phyloP scores from a whole-genome alignment of 116 monocot species.

The Cymodocea nodosa region DNA sequence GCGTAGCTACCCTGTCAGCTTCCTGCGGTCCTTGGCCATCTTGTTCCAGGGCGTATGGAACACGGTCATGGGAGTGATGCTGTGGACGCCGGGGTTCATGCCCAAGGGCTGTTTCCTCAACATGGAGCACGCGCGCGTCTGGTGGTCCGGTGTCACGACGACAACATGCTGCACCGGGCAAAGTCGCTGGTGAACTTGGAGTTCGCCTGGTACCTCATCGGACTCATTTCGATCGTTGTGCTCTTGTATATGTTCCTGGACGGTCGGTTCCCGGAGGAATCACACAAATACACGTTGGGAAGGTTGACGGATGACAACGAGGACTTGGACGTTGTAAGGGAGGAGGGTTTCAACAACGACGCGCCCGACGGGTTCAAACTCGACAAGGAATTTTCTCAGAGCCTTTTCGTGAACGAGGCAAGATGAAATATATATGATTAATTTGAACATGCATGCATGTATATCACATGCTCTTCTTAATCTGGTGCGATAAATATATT shows the following conservation, averaged over 20 bases:
- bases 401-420: too few relatives aligned
- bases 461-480: too few relatives aligned
- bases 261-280: too few relatives aligned
- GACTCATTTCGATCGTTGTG: conserved; percentile 11
- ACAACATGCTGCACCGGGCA: conserved; percentile 25
- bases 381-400: too few relatives aligned
- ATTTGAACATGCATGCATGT: too few relatives aligned
- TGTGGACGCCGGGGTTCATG: conserved; percentile 35
- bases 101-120: conserved; percentile 46
- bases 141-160: conserved; percentile 25
- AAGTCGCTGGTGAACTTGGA: conserved; percentile 45
- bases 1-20: conserved; percentile 31
- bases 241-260: conserved; percentile 15
- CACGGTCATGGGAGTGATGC: conserved; percentile 25
- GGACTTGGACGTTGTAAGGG: conserved; percentile 22
- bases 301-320: conserved; percentile 13
- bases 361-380: too few relatives aligned
- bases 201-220: conserved; percentile 36
- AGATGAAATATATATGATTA: too few relatives aligned
- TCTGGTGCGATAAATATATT: too few relatives aligned
- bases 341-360: too few relatives aligned
- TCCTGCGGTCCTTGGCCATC: conserved; percentile 29
- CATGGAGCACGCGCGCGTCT: conserved; percentile 27
- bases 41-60: conserved; percentile 38
- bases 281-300: not conserved